Conservation (phyloP, 768 basidiomycete genomes). For the Lactarius hatsudake region DNA sequence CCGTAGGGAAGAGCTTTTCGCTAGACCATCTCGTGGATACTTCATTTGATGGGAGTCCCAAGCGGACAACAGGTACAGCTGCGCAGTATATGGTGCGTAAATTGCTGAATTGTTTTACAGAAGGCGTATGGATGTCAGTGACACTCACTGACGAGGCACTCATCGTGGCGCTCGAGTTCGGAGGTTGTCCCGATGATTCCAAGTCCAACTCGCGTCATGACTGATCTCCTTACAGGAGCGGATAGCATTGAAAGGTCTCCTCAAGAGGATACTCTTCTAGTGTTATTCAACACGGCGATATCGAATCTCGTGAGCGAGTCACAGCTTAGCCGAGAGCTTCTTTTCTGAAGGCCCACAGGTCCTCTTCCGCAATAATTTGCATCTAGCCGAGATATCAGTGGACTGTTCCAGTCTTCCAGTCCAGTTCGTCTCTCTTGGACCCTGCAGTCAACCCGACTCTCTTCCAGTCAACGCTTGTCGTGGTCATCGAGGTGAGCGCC, state of each 20-base stretch:
- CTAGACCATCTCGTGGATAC: constrained; percentile 62
- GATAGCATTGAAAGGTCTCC: constrained; percentile 62
- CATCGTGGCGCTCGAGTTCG: constrained; percentile 62
- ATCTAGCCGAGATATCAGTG: constrained; percentile 55
- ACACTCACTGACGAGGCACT: constrained; percentile 55
- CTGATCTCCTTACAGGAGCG: constrained; percentile 40
- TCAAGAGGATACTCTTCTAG: constrained; percentile 61
- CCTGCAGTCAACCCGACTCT: constrained; percentile 56
- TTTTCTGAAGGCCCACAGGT: constrained; percentile 39
- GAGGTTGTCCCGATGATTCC: constrained; percentile 39
- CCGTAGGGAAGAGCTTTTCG: constrained; percentile 58
- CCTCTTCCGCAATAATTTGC: constrained; percentile 67
- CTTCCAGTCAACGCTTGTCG: constrained; percentile 58
- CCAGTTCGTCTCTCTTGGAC: constrained; percentile 54
- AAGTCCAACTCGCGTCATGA: neutral
- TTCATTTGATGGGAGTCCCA: constrained; percentile 63
- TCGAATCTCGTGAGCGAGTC: constrained; percentile 49
- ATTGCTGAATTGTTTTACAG: constrained; percentile 27
- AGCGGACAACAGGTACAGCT: constrained; percentile 52
- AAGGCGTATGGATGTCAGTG: constrained; percentile 67
- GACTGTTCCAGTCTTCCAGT: constrained; percentile 64
- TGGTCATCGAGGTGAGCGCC: constrained; percentile 57
- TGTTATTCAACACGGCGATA: constrained; percentile 62
- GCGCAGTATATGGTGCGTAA: neutral
- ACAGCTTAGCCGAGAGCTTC: neutral